Percentiles rank a stretch among this genome's conserved stretches.
phyloP scores from a whole-genome alignment of 345 rosid genomes.

The Arabidopsis arenosa region DNA sequence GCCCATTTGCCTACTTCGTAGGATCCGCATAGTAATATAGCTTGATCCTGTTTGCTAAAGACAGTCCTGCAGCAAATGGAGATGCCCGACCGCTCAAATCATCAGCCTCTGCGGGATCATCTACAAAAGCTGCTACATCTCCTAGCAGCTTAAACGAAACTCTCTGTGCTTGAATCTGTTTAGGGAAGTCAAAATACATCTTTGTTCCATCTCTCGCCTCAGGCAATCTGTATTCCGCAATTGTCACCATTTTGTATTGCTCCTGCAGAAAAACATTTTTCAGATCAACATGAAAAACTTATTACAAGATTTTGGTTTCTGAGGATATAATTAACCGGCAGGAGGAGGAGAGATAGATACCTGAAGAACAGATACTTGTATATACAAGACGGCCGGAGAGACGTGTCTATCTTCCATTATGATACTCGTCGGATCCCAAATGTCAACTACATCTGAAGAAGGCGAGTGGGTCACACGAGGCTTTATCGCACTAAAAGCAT shows the following conservation, averaged over 20 bases:
- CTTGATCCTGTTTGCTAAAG: slow-evolving; percentile 73
- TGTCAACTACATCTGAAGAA: slow-evolving; percentile 60
- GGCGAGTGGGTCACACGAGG: slow-evolving; percentile 88
- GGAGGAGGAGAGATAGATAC: slow-evolving; percentile 47
- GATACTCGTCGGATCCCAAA: slow-evolving; percentile 63
- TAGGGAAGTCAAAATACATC: slow-evolving; percentile 87
- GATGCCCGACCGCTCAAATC: slow-evolving; percentile 54
- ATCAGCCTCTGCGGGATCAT: slow-evolving; percentile 77
- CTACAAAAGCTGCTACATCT: slow-evolving; percentile 74
- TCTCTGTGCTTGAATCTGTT: slow-evolving; percentile 63
- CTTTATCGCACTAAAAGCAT: slow-evolving; percentile 76
- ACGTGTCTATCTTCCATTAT: slow-evolving; percentile 78
- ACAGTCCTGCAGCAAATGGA: slow-evolving; percentile 69
- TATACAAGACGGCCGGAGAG: slow-evolving; percentile 74
- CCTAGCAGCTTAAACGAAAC: slow-evolving; percentile 73
- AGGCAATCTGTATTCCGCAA: slow-evolving; percentile 84
- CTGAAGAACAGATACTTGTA: slow-evolving; percentile 91
- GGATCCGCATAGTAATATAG: slow-evolving; percentile 77
- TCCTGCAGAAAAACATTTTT: slow-evolving; percentile 52
- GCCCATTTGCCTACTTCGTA: slow-evolving; percentile 91
- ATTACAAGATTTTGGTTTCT: slow-evolving; percentile 6
- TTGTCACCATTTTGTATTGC: slow-evolving; percentile 68
- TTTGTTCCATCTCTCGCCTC: slow-evolving; percentile 75
- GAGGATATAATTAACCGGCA: not conserved
- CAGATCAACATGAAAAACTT: not conserved